Evolutionary conservation across 2,329 filamentous ascomycete species (phyloP).

Genomic region (Canariomyces notabilis): DNA sequence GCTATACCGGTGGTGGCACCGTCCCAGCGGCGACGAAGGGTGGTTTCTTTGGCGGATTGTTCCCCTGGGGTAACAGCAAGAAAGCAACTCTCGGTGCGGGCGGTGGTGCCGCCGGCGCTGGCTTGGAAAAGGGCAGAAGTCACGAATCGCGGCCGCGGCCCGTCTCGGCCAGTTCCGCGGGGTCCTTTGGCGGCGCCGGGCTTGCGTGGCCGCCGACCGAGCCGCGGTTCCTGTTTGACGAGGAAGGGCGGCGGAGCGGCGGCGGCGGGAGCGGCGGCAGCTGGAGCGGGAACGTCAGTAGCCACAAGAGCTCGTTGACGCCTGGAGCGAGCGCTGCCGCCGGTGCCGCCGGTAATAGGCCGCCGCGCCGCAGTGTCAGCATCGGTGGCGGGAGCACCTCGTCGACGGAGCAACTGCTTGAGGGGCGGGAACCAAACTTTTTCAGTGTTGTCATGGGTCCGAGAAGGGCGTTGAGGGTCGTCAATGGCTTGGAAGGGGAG

Average conservation of each 20-base stretch:
- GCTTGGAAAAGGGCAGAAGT: neutral
- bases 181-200: conserved; percentile 13
- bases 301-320: conserved; percentile 18
- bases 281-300: conserved; percentile 12
- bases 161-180: conserved; percentile 4
- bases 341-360: neutral
- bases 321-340: neutral
- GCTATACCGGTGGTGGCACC: neutral
- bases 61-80: neutral
- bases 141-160: neutral
- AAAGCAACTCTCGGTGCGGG: neutral
- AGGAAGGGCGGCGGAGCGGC: conserved; percentile 16
- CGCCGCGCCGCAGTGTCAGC: conserved; percentile 28
- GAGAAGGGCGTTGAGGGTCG: conserved; percentile 58
- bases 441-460: conserved; percentile 60
- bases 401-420: conserved; percentile 34
- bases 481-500: conserved; percentile 42
- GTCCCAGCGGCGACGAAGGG: neutral
- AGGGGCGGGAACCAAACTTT: conserved; percentile 53
- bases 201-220: conserved; percentile 17
- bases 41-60: no score
- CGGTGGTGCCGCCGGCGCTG: neutral
- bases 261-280: conserved; percentile 5
- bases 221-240: conserved; percentile 22
- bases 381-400: conserved; percentile 35